Conservation (phyloP, 495 filamentous ascomycete genomes). For the Mytilinidion resinicola region DNA sequence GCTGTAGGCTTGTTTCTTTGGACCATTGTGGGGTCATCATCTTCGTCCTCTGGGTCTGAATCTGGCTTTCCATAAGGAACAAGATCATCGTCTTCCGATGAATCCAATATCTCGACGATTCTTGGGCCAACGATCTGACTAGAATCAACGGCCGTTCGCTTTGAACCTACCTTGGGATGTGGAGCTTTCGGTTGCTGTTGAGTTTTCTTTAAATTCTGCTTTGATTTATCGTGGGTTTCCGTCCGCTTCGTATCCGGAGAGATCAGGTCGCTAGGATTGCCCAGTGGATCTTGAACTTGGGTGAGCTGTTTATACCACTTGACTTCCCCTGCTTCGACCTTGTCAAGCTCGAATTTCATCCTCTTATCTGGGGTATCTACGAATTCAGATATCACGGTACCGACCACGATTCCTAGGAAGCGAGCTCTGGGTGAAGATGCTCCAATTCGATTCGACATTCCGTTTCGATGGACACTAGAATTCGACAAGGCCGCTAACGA, state of each 20-base stretch:
- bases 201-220: not conserved
- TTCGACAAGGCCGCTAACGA: slow-evolving; percentile 58
- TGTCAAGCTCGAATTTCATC: slow-evolving; percentile 81
- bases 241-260: slow-evolving; percentile 25
- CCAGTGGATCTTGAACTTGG: slow-evolving; percentile 56
- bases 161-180: not conserved
- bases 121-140: slow-evolving; percentile 56
- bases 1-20: slow-evolving; percentile 74
- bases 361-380: slow-evolving; percentile 67
- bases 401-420: slow-evolving; percentile 85
- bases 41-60: slow-evolving; percentile 83
- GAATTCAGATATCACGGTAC: slow-evolving; percentile 70
- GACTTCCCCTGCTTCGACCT: slow-evolving; percentile 64
- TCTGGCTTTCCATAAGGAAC: slow-evolving; percentile 84
- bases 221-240: not conserved
- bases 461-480: slow-evolving; percentile 64
- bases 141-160: slow-evolving; percentile 32
- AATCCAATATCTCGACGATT: slow-evolving; percentile 36
- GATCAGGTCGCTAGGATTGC: slow-evolving; percentile 44
- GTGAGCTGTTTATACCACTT: slow-evolving; percentile 69
- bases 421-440: slow-evolving; percentile 67
- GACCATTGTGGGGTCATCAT: slow-evolving; percentile 84
- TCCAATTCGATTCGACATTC: slow-evolving; percentile 80
- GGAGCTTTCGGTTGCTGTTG: not conserved
- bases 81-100: slow-evolving; percentile 65